phyloP scores from a whole-genome alignment of 179 eudicot genomes.

The Nepenthes alata region DNA sequence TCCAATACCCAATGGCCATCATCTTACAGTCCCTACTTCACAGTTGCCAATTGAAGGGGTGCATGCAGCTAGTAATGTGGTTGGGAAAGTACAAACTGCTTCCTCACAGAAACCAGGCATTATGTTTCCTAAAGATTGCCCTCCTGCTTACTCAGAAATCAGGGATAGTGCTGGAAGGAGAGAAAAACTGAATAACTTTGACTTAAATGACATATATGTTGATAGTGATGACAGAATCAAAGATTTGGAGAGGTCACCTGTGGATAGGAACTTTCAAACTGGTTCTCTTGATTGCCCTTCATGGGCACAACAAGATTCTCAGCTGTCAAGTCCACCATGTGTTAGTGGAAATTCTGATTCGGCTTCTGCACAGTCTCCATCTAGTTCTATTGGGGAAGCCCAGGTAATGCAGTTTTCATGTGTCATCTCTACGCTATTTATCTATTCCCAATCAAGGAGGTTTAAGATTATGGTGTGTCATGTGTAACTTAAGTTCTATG shows the following conservation, averaged over 20 bases:
- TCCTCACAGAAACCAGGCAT: slow-evolving; percentile 12
- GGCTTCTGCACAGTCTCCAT: slow-evolving; percentile 54
- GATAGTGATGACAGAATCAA: slow-evolving; percentile 59
- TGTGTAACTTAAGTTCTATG: background rate
- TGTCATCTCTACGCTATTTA: background rate
- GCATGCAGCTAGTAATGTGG: slow-evolving; percentile 8
- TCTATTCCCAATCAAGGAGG: background rate
- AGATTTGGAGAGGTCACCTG: slow-evolving; percentile 32
- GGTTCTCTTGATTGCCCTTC: slow-evolving; percentile 26
- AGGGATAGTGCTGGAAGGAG: slow-evolving; percentile 19
- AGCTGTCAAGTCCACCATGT: slow-evolving; percentile 65
- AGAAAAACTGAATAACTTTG: slow-evolving; percentile 41
- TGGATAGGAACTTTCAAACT: slow-evolving; percentile 19
- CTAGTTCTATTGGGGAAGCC: slow-evolving; percentile 77
- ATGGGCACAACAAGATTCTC: slow-evolving; percentile 41
- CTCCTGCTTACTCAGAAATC: slow-evolving; percentile 33
- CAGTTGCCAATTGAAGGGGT: slow-evolving; percentile 15
- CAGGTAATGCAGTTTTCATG: slow-evolving; percentile 34
- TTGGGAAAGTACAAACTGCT: slow-evolving; percentile 10
- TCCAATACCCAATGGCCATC: slow-evolving; percentile 8
- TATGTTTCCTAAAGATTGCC: slow-evolving; percentile 22
- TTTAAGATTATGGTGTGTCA: background rate
- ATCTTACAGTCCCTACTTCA: slow-evolving; percentile 13
- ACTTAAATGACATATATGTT: slow-evolving; percentile 60
- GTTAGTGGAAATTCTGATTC: slow-evolving; percentile 69